phyloP scores from a whole-genome alignment of 2,329 filamentous ascomycete genomes.

The Xylogone sp. region DNA sequence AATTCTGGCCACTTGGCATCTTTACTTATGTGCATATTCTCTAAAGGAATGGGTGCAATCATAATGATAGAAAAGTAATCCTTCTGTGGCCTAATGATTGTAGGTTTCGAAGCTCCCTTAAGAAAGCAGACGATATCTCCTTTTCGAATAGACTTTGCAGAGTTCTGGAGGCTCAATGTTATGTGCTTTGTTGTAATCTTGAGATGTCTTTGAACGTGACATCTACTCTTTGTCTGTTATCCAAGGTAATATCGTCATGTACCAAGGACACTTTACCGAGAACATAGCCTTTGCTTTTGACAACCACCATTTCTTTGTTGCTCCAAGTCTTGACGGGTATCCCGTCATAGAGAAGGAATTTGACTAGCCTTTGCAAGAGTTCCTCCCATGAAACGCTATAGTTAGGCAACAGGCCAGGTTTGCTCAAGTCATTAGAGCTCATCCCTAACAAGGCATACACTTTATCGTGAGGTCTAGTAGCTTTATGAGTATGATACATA shows the following conservation, averaged over 20 bases:
- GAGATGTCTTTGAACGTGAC: conserved; percentile 5
- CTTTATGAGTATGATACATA: conserved; percentile 11
- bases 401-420: conserved; percentile 7
- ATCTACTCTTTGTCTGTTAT: conserved; percentile 5
- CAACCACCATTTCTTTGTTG: conserved; percentile 4
- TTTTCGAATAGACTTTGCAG: conserved; percentile 5
- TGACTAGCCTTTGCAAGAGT: conserved; percentile 8
- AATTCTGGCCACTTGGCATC: conserved; percentile 2
- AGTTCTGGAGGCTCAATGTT: conserved; percentile 9
- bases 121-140: conserved; percentile 9
- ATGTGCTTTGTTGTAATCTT: not conserved
- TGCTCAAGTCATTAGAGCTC: conserved; percentile 9
- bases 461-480: conserved; percentile 8
- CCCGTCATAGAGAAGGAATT: conserved; percentile 7
- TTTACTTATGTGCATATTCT: not conserved
- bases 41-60: conserved; percentile 3
- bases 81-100: conserved; percentile 1
- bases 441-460: conserved; percentile 15
- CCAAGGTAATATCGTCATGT: not conserved
- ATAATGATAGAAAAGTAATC: conserved; percentile 9
- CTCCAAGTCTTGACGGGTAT: conserved; percentile 6
- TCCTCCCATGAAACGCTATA: conserved; percentile 9
- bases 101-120: conserved; percentile 10
- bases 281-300: conserved; percentile 7
- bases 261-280: conserved; percentile 5